These are phyloP conservation scores for Rubus idaeus DNA, from an alignment of 306 rosid species.

Conservation along the genomic window DNA sequence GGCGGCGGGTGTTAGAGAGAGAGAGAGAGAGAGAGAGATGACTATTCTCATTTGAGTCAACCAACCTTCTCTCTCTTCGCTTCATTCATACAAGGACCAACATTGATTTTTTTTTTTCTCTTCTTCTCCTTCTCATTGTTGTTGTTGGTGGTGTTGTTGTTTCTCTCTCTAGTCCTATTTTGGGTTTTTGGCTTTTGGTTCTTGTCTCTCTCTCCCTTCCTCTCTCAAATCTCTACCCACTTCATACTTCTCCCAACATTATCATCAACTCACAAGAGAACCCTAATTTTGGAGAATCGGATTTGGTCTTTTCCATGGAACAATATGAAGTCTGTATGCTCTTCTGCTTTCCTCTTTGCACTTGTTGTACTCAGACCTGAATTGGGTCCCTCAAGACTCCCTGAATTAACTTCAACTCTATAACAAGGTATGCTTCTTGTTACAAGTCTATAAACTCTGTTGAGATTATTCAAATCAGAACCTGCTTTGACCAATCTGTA, in stretches of 20 bases:
- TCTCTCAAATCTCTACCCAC: not conserved
- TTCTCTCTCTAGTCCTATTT: not conserved
- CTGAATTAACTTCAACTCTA: slow-evolving; percentile 1
- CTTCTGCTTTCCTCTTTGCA: not conserved
- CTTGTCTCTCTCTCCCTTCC: not conserved
- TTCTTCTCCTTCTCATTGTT: not conserved
- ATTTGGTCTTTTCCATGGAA: slow-evolving; percentile 27
- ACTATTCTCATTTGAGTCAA: slow-evolving; percentile 13
- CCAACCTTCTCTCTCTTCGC: not conserved
- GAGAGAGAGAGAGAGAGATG: not conserved
- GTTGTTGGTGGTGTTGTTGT: not conserved
- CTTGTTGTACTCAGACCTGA: slow-evolving; percentile 6
- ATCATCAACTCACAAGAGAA: not conserved
- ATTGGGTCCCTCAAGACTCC: slow-evolving; percentile 8
- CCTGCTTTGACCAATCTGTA: slow-evolving; percentile 1
- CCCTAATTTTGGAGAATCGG: not conserved
- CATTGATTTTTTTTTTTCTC: not conserved
- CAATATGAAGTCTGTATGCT: slow-evolving; percentile 8
- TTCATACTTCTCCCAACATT: not conserved
- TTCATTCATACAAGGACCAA: not conserved
- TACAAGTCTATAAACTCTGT: not conserved
- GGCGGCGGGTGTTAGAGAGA: slow-evolving; percentile 18
- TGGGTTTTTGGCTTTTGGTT: not conserved
- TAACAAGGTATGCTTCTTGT: slow-evolving; percentile 1
- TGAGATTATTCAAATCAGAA: not conserved